Conservation (phyloP, 2,329 filamentous ascomycete species). For the Aspergillaceae sp. region DNA sequence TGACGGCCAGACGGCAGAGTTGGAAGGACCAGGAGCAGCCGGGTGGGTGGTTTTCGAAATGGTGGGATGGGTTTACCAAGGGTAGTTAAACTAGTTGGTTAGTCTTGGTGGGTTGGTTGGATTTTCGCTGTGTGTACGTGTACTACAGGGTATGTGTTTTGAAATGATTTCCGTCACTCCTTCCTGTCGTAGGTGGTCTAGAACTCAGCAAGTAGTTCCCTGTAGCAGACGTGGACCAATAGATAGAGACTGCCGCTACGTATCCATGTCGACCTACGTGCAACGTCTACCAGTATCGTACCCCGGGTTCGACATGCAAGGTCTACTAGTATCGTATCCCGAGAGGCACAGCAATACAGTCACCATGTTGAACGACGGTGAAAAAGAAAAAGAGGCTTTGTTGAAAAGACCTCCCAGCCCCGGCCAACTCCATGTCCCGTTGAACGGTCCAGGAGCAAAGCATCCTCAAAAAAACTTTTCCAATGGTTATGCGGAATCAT, state of each 20-base stretch:
- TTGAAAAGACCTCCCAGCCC: neutral
- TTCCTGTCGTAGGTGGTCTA: no score
- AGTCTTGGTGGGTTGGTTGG: no score
- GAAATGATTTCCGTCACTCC: no score
- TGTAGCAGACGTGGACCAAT: no score
- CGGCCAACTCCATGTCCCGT: neutral
- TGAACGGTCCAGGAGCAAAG: neutral
- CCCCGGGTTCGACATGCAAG: no score
- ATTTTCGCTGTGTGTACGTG: no score
- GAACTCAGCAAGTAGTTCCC: no score
- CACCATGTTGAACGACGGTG: neutral
- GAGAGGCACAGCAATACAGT: neutral
- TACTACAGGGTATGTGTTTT: no score
- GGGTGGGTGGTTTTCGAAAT: conserved; percentile 29
- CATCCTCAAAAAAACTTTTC: conserved; percentile 12
- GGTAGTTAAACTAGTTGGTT: conserved; percentile 8
- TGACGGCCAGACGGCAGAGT: conserved; percentile 31
- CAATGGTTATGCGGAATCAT: conserved; percentile 50
- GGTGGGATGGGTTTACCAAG: conserved; percentile 36
- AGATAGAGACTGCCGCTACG: no score
- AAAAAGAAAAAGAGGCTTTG: neutral
- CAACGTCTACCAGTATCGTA: no score
- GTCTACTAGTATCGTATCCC: no score
- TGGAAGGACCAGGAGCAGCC: conserved; percentile 38
- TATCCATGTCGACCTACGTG: no score